Evolutionary conservation across 768 basidiomycete species (phyloP).

Genomic region (Strobilomyces echinocephalus): DNA sequence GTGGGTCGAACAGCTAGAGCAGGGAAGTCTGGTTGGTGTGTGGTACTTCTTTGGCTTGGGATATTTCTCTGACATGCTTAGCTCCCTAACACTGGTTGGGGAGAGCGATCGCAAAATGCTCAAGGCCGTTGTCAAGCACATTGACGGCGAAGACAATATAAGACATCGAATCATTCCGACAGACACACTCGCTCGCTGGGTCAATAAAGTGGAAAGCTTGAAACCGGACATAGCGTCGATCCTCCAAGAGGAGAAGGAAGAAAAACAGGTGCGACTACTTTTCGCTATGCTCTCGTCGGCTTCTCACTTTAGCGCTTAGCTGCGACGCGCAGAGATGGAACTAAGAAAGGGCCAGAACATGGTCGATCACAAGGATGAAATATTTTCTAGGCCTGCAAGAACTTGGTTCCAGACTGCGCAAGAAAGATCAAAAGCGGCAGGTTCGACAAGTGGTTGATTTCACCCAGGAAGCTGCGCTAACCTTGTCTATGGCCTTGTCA

Average conservation of each 20-base stretch:
- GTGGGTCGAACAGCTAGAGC: constrained; percentile 97
- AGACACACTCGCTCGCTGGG: constrained; percentile 70
- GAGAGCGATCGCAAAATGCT: constrained; percentile 96
- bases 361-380: constrained; percentile 89
- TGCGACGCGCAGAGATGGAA: constrained; percentile 94
- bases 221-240: constrained; percentile 77
- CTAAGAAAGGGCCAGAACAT: constrained; percentile 92
- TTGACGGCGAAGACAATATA: constrained; percentile 70
- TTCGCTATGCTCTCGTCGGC: background rate
- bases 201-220: constrained; percentile 59
- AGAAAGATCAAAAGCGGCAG: constrained; percentile 77
- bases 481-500: background rate
- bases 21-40: constrained; percentile 85
- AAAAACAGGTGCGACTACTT: constrained; percentile 66
- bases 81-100: constrained; percentile 92
- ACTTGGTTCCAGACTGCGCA: constrained; percentile 97
- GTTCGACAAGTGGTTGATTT: constrained; percentile 35
- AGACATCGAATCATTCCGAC: constrained; percentile 83
- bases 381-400: constrained; percentile 86
- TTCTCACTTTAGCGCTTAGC: constrained; percentile 37
- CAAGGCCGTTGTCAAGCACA: constrained; percentile 91
- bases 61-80: constrained; percentile 28
- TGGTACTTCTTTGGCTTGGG: constrained; percentile 6
- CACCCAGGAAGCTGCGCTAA: constrained; percentile 6
- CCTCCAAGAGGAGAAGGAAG: constrained; percentile 89